Evolutionary conservation across 1,284 basidiomycete genomes (phyloP).

Genomic region (Sanghuangporus sanghuang): DNA sequence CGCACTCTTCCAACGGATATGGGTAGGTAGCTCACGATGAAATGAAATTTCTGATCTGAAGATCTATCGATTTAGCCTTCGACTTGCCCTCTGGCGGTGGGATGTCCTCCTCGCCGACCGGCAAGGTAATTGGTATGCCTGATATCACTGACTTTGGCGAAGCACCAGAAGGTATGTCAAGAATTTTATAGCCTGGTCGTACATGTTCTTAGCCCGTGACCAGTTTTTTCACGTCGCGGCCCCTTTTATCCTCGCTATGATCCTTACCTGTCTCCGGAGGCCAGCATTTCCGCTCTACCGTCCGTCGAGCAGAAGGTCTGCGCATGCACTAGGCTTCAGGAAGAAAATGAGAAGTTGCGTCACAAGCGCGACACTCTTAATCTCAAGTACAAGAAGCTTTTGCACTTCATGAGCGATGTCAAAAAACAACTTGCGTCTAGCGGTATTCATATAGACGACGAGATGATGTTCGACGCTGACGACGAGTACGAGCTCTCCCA

Average conservation of each 20-base stretch:
- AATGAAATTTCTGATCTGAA: neutral
- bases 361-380: neutral
- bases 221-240: neutral
- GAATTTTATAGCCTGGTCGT: no score
- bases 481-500: neutral
- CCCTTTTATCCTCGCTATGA: neutral
- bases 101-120: neutral
- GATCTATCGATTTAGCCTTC: neutral
- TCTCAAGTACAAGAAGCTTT: neutral
- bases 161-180: neutral
- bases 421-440: neutral
- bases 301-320: neutral
- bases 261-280: neutral
- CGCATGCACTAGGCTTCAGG: neutral
- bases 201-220: neutral
- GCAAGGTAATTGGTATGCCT: neutral
- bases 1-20: neutral
- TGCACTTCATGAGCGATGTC: neutral
- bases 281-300: neutral
- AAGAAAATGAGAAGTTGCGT: neutral
- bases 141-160: neutral
- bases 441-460: neutral
- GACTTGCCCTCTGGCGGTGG: neutral
- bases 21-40: neutral
- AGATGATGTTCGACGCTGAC: conserved; percentile 1